Evolutionary conservation across 148 eudicot species (phyloP), one percentile per base, ranked within the genome.

Genomic region (Tetragonia tetragonoides): DNA sequence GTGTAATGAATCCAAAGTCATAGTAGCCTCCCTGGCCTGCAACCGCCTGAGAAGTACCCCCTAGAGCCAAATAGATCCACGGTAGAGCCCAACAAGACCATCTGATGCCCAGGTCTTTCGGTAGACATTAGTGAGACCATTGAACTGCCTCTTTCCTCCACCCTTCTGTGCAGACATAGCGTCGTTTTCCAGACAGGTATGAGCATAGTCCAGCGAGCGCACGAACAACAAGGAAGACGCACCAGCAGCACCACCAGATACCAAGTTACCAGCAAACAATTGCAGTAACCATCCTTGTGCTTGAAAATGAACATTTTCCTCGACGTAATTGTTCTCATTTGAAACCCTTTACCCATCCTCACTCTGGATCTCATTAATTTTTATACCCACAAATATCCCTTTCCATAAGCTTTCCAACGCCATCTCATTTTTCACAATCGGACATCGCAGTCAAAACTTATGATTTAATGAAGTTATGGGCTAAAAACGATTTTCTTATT

Each of bases 221-320:
- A 86, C 90, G 53, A 91, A 89, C 60, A 85, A 78, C 76, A 85
- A 74, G 7, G 94, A 90, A 14, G 92, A 86, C 66, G 92, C 94
- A 86, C 94, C 92, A 59, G 92, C 94, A 60, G 90, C 90, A 84
- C 90, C 94, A 81, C 94, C 94, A 68, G 94, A 91, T 24, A 83
- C 92, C 83, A 91, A 76, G 81, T 91, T 91, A 66, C 95, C 92
- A 40, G 92, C 95, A 84, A 91, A 91, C 92, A 92, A 89, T 67
- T 87, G 92, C 95, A 91, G 87, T 91, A 91, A 74, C 95, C 92
- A 77, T 90, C 94, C 61, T 72, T 87, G 80, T 91, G 92, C 66
- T 91, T 91, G 87, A 86, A 91, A 78, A 89, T 91, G 81, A 91
- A 91, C 81, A 91, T 78, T 60, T 89, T 86, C 92, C 87, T 90